phyloP scores from a whole-genome alignment of 2,329 filamentous ascomycete species.

The Monosporascus sp. region DNA sequence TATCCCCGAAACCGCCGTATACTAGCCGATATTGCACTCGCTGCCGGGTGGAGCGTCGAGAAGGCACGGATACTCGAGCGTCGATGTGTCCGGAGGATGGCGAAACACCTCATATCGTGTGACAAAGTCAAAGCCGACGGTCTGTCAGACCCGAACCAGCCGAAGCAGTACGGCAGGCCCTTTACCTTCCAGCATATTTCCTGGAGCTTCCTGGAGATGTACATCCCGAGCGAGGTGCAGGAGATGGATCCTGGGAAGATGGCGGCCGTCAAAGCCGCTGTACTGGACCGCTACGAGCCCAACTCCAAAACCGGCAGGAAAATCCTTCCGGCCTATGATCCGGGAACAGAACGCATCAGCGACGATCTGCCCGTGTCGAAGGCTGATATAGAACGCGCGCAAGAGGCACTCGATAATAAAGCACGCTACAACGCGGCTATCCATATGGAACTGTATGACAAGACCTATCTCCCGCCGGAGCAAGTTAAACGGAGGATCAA shows the following conservation, averaged over 20 bases:
- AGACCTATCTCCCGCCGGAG: constrained; percentile 3
- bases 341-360: constrained; percentile 2
- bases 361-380: constrained; percentile 5
- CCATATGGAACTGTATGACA: neutral
- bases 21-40: constrained; percentile 9
- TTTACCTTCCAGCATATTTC: constrained; percentile 9
- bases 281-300: constrained; percentile 5
- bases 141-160: constrained; percentile 5
- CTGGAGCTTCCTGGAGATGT: constrained; percentile 1
- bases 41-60: constrained; percentile 7
- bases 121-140: neutral
- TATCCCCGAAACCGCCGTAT: constrained; percentile 10
- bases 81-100: constrained; percentile 1
- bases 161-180: constrained; percentile 3
- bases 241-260: constrained; percentile 8
- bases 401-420: constrained; percentile 4
- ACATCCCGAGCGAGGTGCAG: neutral
- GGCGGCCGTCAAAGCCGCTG: constrained; percentile 7
- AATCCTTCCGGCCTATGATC: neutral
- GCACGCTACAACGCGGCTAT: neutral
- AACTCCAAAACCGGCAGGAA: constrained; percentile 8
- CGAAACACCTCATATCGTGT: neutral
- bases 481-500: constrained; percentile 9
- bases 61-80: constrained; percentile 5
- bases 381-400: constrained; percentile 4